These are phyloP conservation scores for Lichtheimia hyalospora DNA, from an alignment of 371 early-diverging fungal species.

Conservation along the genomic window DNA sequence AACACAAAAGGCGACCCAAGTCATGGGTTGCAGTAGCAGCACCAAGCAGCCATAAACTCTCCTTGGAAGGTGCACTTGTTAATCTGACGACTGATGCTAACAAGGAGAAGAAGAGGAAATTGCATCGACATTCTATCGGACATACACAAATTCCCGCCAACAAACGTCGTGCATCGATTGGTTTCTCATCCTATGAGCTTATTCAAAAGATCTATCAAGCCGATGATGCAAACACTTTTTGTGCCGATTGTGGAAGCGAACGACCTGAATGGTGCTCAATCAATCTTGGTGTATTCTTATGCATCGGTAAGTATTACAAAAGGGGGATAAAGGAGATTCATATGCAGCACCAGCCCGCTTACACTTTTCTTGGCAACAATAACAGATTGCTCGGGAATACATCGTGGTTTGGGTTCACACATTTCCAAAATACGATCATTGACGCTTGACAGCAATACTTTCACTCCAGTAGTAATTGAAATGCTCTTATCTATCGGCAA, in stretches of 20 bases:
- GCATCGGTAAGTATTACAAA: slow-evolving; percentile 69
- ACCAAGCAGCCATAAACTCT: not conserved
- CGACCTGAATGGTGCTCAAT: slow-evolving; percentile 94
- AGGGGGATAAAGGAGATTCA: too few species aligned
- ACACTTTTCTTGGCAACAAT: slow-evolving; percentile 1
- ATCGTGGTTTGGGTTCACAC: slow-evolving; percentile 93
- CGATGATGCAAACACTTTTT: slow-evolving; percentile 62
- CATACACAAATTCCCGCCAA: not conserved
- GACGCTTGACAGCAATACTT: slow-evolving; percentile 74
- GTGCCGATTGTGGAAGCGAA: slow-evolving; percentile 85
- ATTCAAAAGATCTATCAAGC: slow-evolving; percentile 35
- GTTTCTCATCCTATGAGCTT: not conserved
- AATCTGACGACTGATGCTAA: not conserved
- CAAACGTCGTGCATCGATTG: not conserved
- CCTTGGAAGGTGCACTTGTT: slow-evolving; percentile 5
- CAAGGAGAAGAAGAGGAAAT: slow-evolving; percentile 5
- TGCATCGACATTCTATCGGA: slow-evolving; percentile 7
- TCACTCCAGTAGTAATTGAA: slow-evolving; percentile 61
- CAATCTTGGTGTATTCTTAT: slow-evolving; percentile 90
- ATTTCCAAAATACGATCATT: slow-evolving; percentile 87
- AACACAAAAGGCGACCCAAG: not conserved
- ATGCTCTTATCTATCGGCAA: slow-evolving; percentile 61
- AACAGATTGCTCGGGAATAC: slow-evolving; percentile 93
- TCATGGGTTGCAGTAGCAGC: not conserved
- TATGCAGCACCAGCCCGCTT: too few species aligned